Evolutionary conservation across 768 basidiomycete species (phyloP).

Genomic region (Tylopilus sp.): DNA sequence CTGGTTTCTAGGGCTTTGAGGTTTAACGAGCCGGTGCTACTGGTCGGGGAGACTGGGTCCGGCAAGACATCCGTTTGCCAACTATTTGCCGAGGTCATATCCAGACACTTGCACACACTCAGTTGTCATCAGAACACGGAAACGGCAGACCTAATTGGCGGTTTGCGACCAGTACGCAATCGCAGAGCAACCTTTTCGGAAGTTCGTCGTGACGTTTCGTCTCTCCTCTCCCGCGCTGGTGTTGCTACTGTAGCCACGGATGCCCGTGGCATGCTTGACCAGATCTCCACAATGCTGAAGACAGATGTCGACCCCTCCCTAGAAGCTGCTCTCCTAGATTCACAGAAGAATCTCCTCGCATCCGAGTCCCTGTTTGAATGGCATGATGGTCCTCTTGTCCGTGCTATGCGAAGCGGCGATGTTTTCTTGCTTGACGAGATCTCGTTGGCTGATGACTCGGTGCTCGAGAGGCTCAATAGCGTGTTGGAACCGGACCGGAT

Average conservation of each 20-base stretch:
- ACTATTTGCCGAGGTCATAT: slow-evolving; percentile 67
- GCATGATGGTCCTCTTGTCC: slow-evolving; percentile 94
- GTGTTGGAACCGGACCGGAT: slow-evolving; percentile 90
- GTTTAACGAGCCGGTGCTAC: slow-evolving; percentile 89
- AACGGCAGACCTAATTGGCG: slow-evolving; percentile 94
- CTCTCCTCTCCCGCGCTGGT: slow-evolving; percentile 42
- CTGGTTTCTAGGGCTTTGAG: slow-evolving; percentile 81
- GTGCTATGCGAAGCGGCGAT: slow-evolving; percentile 83
- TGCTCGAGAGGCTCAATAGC: slow-evolving; percentile 94
- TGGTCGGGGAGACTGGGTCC: slow-evolving; percentile 96
- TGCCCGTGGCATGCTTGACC: slow-evolving; percentile 24
- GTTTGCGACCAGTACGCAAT: slow-evolving; percentile 84
- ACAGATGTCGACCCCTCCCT: slow-evolving; percentile 30
- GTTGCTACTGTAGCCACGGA: slow-evolving; percentile 26
- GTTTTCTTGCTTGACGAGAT: slow-evolving; percentile 95
- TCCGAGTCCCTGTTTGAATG: slow-evolving; percentile 89
- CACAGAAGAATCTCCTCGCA: slow-evolving; percentile 44
- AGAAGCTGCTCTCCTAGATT: slow-evolving; percentile 35
- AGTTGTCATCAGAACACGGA: slow-evolving; percentile 99
- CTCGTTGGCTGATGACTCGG: slow-evolving; percentile 96
- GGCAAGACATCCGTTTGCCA: slow-evolving; percentile 99
- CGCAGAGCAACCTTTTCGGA: slow-evolving; percentile 54
- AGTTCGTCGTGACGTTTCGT: slow-evolving; percentile 40
- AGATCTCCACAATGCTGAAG: slow-evolving; percentile 21
- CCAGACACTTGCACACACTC: slow-evolving; percentile 62